phyloP scores from a whole-genome alignment of 164 flowering plant species.

The Piper longum region DNA sequence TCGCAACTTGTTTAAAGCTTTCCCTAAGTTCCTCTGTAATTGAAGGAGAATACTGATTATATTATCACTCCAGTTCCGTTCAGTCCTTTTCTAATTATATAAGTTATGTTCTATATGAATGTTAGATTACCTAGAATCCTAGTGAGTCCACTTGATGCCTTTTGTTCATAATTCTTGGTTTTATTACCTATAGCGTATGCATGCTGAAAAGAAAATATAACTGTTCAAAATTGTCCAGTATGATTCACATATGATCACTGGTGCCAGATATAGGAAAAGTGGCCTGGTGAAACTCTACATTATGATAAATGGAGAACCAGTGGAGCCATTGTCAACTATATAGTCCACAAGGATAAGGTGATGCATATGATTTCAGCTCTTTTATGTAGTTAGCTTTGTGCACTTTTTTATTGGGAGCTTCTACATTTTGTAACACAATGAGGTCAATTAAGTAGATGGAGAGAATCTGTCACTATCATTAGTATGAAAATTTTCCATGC shows the following conservation, averaged over 20 bases:
- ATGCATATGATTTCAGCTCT: slow-evolving; percentile 1
- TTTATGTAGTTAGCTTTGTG: neutral
- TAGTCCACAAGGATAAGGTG: slow-evolving; percentile 96
- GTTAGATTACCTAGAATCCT: neutral
- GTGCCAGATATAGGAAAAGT: slow-evolving; percentile 64
- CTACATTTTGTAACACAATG: neutral
- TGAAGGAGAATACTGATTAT: no score
- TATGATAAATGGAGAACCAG: slow-evolving; percentile 70
- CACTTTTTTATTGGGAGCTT: neutral
- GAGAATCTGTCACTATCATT: neutral
- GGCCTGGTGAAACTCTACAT: slow-evolving; percentile 86
- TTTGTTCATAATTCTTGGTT: no score
- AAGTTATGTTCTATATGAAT: neutral
- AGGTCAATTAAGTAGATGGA: neutral
- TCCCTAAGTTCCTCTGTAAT: no score
- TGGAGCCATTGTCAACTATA: slow-evolving; percentile 88
- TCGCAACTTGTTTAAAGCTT: no score
- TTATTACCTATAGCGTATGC: no score
- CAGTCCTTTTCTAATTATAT: neutral
- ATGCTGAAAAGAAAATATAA: no score
- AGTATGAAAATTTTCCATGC: no score
- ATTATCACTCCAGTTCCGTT: neutral
- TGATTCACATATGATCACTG: neutral
- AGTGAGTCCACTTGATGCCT: no score
- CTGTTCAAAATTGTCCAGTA: neutral